phyloP scores from a whole-genome alignment of 1,139 yeast species.

The Yamadazyma diddensiae region DNA sequence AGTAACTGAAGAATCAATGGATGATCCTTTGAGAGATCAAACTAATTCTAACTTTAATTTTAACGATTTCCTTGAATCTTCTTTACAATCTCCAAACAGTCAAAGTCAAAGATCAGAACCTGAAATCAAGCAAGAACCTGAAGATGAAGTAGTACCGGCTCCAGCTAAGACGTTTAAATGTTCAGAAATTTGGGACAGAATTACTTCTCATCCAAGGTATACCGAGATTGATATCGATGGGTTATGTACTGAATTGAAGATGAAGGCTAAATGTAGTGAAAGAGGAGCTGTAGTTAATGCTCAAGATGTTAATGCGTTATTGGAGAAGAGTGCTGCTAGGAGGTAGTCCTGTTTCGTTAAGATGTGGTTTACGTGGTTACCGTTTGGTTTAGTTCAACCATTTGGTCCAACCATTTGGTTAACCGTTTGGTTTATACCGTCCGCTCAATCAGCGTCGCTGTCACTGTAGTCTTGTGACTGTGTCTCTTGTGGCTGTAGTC shows the following conservation, averaged over 20 bases:
- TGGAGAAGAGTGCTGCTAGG: slow-evolving; percentile 38
- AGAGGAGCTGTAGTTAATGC: slow-evolving; percentile 83
- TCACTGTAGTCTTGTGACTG: too few relatives aligned
- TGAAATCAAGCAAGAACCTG: slow-evolving; percentile 14
- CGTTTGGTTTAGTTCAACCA: too few relatives aligned
- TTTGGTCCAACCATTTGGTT: too few relatives aligned
- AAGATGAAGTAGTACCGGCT: slow-evolving; percentile 28
- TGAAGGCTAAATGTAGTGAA: slow-evolving; percentile 95
- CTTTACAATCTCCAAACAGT: slow-evolving; percentile 13
- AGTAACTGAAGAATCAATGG: slow-evolving; percentile 63
- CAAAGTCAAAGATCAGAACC: slow-evolving; percentile 3
- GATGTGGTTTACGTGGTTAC: too few relatives aligned
- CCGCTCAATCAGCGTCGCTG: too few relatives aligned
- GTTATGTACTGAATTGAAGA: slow-evolving; percentile 79
- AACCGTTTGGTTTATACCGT: too few relatives aligned
- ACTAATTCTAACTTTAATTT: slow-evolving; percentile 27
- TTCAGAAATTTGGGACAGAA: slow-evolving; percentile 94
- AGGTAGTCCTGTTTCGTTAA: slow-evolving; percentile 3
- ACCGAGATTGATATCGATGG: slow-evolving; percentile 93
- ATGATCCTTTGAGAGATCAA: slow-evolving; percentile 52
- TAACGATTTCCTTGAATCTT: slow-evolving; percentile 35
- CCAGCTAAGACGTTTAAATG: slow-evolving; percentile 53
- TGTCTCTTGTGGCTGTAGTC: too few relatives aligned
- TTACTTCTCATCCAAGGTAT: slow-evolving; percentile 89
- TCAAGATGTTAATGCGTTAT: slow-evolving; percentile 67